Evolutionary conservation across 2,329 filamentous ascomycete genomes (phyloP).

Genomic region (Penicillium sp.): DNA sequence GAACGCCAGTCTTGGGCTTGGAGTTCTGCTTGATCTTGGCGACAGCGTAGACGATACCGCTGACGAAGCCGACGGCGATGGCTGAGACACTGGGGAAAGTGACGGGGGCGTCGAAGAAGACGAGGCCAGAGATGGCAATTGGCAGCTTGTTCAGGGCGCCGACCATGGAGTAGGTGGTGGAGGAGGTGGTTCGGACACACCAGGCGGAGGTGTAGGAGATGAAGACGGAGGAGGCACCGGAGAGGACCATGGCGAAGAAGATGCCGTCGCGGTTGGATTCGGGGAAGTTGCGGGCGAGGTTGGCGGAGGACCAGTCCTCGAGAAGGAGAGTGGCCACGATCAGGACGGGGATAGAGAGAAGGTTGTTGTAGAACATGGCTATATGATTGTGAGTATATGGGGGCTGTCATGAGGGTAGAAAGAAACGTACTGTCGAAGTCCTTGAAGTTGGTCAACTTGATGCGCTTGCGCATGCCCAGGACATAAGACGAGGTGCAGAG

Average conservation of each 20-base stretch:
- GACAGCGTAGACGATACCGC: constrained; percentile 85
- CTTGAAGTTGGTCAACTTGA: constrained; percentile 99
- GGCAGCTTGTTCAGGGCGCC: constrained; percentile 97
- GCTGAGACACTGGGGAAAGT: constrained; percentile 90
- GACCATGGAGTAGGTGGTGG: constrained; percentile 98
- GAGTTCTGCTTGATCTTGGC: constrained; percentile 80
- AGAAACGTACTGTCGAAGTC: constrained; percentile 89
- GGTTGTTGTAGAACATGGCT: constrained; percentile 99
- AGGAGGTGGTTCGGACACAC: constrained; percentile 97
- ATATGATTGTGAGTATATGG: constrained; percentile 11
- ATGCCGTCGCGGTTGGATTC: constrained; percentile 74
- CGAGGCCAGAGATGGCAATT: constrained; percentile 83
- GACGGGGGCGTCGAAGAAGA: constrained; percentile 94
- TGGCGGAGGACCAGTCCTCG: constrained; percentile 89
- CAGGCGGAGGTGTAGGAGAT: constrained; percentile 99
- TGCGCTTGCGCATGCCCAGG: constrained; percentile 93
- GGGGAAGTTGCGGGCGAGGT: constrained; percentile 87
- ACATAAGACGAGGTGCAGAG: constrained; percentile 90
- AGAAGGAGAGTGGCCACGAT: constrained; percentile 76
- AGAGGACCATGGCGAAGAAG: constrained; percentile 87
- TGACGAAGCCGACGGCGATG: constrained; percentile 87
- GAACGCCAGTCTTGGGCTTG: constrained; percentile 64
- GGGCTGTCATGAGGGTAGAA: background rate
- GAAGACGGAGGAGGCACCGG: constrained; percentile 88
- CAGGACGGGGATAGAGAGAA: constrained; percentile 91